Base-by-base conservation (phyloP, 1,139 yeast species). In the Kurtzmaniella quercitrusa region DNA sequence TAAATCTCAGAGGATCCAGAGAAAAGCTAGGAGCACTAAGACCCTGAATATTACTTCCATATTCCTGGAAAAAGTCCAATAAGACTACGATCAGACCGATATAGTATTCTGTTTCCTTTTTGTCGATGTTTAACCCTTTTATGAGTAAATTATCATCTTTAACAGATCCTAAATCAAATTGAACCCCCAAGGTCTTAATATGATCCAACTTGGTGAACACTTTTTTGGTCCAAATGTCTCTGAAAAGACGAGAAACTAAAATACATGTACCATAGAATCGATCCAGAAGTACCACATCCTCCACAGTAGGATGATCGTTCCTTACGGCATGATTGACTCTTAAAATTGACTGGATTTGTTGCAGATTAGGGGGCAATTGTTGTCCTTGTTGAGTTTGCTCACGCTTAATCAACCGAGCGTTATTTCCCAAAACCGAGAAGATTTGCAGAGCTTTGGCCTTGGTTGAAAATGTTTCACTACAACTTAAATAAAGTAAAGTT, bases 181-280 rank as follows among this genome's bases (percentile, higher is more conserved):
- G 59, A 41, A 53, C 52, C 16, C 63, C 65, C 34, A 65, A 67
- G 41, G 68, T 65, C 48, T 73, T 78, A 39, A 78, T 68, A 41
- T 71, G 68, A 1, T 74, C 68, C 41, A 78, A 60, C 9, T 70
- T 70, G 19, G 57, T 55, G 55, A 91, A 88, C 2, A 90, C 86
- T 43, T 81, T 81, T 29, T 68, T 70, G 44, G 75, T 75, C 99
- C 99, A 94, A 43, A 81, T 70, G 29, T 82, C 83, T 50, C 94
- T 75, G 52, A 93, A 79, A 17, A 90, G 65, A 55, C 98, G 78
- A 1, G 96, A 77, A 33, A 90, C 67, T 47, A 91, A 77, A 38
- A 90, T 75, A 16, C 94, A 83, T n/a, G 90, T 78, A 42, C 97
- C 98, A 61, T 89, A 93, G 56, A 91, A 90, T 51, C 97, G 73